A percentile compares a stretch with the other conserved stretches of the same genome.
These are phyloP conservation scores for Aureobasidium sp. DNA, from an alignment of 2,329 filamentous ascomycete genomes.

Conservation along the genomic window DNA sequence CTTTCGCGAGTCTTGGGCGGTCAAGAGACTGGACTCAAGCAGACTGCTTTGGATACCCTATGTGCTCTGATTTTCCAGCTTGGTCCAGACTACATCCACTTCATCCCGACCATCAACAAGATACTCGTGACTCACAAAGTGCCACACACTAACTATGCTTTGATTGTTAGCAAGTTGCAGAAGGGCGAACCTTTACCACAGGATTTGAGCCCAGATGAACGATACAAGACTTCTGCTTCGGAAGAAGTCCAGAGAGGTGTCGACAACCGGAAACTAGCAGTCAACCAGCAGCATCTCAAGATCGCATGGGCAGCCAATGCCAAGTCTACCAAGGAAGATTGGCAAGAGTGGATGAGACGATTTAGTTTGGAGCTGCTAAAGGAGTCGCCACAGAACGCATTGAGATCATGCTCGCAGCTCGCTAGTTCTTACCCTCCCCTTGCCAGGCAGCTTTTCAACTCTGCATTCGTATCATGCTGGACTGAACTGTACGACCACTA, in stretches of 20 bases:
- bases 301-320: slow-evolving; percentile 95
- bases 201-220: slow-evolving; percentile 79
- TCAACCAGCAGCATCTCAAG: slow-evolving; percentile 96
- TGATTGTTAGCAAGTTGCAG: slow-evolving; percentile 85
- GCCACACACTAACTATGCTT: slow-evolving; percentile 87
- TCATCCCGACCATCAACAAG: slow-evolving; percentile 89
- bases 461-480: slow-evolving; percentile 98
- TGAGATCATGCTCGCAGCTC: slow-evolving; percentile 85
- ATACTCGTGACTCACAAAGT: slow-evolving; percentile 70
- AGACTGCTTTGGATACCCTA: slow-evolving; percentile 83
- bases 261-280: slow-evolving; percentile 85
- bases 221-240: slow-evolving; percentile 59
- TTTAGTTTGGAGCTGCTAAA: slow-evolving; percentile 93
- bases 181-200: slow-evolving; percentile 94
- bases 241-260: slow-evolving; percentile 80
- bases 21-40: slow-evolving; percentile 64
- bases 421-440: slow-evolving; percentile 88
- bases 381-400: slow-evolving; percentile 91
- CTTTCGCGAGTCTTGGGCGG: slow-evolving; percentile 73
- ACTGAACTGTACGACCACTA: slow-evolving; percentile 95
- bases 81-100: slow-evolving; percentile 90
- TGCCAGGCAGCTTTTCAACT: slow-evolving; percentile 93
- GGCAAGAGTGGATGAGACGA: slow-evolving; percentile 96
- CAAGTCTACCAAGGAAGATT: slow-evolving; percentile 96
- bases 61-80: slow-evolving; percentile 94